phyloP scores from a whole-genome alignment of 768 basidiomycete species.

The Paxillus involutus region DNA sequence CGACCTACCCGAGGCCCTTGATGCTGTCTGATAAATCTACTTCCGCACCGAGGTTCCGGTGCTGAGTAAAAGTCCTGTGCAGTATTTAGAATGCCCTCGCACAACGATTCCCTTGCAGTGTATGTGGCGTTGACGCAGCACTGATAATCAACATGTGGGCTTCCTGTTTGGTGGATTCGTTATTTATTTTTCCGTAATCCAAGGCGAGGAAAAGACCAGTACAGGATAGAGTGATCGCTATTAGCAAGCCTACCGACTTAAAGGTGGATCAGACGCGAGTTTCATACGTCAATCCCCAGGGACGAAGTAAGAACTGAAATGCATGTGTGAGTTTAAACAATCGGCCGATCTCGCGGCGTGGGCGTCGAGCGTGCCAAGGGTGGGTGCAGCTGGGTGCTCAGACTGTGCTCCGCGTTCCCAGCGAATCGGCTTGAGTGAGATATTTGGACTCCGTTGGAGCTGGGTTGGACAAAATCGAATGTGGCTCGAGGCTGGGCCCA shows the following conservation, averaged over 20 bases:
- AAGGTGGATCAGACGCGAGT: conserved; percentile 9
- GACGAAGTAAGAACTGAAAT: conserved; percentile 5
- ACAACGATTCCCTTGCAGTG: conserved; percentile 11
- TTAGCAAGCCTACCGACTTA: conserved; percentile 15
- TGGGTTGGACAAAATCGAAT: background rate
- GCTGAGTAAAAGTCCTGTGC: conserved; percentile 10
- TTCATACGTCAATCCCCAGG: conserved; percentile 10
- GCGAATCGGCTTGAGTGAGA: background rate
- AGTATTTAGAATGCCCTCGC: conserved; percentile 15
- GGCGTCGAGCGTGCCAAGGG: background rate
- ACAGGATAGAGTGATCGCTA: background rate
- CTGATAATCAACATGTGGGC: conserved; percentile 3
- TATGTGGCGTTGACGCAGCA: conserved; percentile 8
- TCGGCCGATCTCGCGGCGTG: background rate
- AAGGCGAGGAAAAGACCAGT: conserved; percentile 3
- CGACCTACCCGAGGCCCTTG: conserved; percentile 32
- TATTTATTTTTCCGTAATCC: background rate
- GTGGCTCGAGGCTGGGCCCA: conserved; percentile 4
- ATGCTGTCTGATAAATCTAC: conserved; percentile 26
- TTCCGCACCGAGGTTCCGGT: background rate
- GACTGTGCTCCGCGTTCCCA: conserved; percentile 23
- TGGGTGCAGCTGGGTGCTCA: conserved; percentile 11
- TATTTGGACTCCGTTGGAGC: background rate
- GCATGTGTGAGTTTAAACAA: conserved; percentile 1
- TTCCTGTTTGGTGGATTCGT: background rate